phyloP scores from a whole-genome alignment of 2,329 filamentous ascomycete genomes.

The Trichoderma sp. region DNA sequence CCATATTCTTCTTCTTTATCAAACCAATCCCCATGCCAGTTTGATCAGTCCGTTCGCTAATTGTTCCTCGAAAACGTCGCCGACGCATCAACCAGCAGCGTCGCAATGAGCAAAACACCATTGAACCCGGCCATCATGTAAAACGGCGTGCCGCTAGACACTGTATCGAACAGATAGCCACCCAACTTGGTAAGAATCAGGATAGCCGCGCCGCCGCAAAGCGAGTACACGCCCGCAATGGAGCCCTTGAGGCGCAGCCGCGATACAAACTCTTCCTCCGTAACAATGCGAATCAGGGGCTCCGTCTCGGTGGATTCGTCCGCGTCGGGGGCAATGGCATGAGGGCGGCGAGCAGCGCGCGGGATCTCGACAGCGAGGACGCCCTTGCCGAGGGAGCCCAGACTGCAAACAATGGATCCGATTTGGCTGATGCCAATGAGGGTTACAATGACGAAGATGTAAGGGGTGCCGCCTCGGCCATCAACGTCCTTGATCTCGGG shows the following conservation, averaged over 20 bases:
- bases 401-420: slow-evolving; percentile 90
- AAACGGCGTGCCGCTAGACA: slow-evolving; percentile 78
- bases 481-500: slow-evolving; percentile 69
- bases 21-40: too few species aligned
- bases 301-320: slow-evolving; percentile 46
- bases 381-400: slow-evolving; percentile 82
- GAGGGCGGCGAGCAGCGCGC: slow-evolving; percentile 31
- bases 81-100: slow-evolving; percentile 52
- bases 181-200: slow-evolving; percentile 88
- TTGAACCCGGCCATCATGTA: slow-evolving; percentile 95
- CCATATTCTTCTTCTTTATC: background rate
- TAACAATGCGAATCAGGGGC: slow-evolving; percentile 42
- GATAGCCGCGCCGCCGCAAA: slow-evolving; percentile 88
- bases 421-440: slow-evolving; percentile 92
- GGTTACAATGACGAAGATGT: slow-evolving; percentile 74
- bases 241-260: slow-evolving; percentile 78
- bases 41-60: background rate
- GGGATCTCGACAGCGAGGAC: slow-evolving; percentile 61
- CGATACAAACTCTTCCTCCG: slow-evolving; percentile 42
- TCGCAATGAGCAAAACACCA: slow-evolving; percentile 64
- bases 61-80: slow-evolving; percentile 40
- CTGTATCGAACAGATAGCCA: slow-evolving; percentile 78
- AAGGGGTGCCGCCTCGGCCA: slow-evolving; percentile 66
- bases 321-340: slow-evolving; percentile 40
- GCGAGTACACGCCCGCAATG: slow-evolving; percentile 90